Conservation (phyloP, 148 eudicot species). For the Rhododendron williamsianum region DNA sequence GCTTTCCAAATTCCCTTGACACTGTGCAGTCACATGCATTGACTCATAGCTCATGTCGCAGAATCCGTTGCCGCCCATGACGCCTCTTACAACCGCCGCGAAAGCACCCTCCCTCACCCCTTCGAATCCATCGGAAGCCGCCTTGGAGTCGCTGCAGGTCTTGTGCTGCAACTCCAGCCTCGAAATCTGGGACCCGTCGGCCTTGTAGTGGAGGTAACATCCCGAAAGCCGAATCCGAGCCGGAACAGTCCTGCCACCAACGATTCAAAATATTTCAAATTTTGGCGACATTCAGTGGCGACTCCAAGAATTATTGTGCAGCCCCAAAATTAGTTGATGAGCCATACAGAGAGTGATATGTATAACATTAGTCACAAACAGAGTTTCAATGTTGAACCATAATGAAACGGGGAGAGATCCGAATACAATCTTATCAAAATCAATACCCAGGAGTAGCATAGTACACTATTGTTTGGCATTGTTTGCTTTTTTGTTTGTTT, state of each 20-base stretch:
- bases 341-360: neutral
- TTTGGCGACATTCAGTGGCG: neutral
- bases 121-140: neutral
- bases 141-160: neutral
- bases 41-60: neutral
- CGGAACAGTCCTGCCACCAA: neutral
- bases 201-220: constrained; percentile 3
- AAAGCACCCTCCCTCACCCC: neutral
- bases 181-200: neutral
- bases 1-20: neutral
- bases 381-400: neutral
- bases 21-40: neutral
- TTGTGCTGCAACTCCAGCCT: neutral
- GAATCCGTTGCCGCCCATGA: neutral
- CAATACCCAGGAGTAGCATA: too few species aligned
- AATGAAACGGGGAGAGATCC: neutral
- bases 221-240: neutral
- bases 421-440: too few species aligned
- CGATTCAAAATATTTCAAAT: neutral
- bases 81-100: neutral
- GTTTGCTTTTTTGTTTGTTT: too few species aligned
- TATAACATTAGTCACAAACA: neutral
- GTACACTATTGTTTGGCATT: too few species aligned
- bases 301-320: neutral
- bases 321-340: neutral